A percentile compares a stretch with the other conserved stretches of the same genome.
phyloP scores from a whole-genome alignment of 495 filamentous ascomycete genomes.

The Geoglossum glabrum region DNA sequence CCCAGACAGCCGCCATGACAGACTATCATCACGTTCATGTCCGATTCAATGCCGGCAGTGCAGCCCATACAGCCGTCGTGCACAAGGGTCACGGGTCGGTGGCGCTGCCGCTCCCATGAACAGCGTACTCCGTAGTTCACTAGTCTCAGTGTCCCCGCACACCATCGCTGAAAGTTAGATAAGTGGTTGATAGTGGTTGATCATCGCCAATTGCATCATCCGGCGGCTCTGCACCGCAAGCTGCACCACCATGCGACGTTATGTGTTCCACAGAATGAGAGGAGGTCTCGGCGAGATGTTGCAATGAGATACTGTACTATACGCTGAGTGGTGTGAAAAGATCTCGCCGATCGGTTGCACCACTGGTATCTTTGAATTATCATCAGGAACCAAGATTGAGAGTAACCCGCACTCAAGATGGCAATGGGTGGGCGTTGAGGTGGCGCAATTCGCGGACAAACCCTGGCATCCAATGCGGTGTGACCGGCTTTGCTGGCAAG shows the following conservation, averaged over 20 bases:
- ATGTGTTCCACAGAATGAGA: too few relatives aligned
- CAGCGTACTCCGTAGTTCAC: too few relatives aligned
- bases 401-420: neutral
- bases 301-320: neutral
- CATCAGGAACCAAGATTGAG: neutral
- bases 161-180: neutral
- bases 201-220: neutral
- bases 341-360: neutral
- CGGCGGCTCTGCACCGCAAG: neutral
- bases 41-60: too few relatives aligned
- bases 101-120: too few relatives aligned
- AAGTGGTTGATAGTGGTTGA: neutral
- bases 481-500: neutral
- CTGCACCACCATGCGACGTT: too few relatives aligned
- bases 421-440: neutral
- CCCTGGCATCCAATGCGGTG: neutral
- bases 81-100: too few relatives aligned
- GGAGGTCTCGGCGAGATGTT: neutral
- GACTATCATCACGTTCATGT: too few relatives aligned
- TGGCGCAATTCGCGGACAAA: neutral
- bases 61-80: too few relatives aligned
- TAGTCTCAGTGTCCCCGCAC: too few relatives aligned
- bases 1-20: too few relatives aligned
- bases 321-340: neutral
- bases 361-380: neutral